These are phyloP conservation scores for Sclerotinia borealis DNA, from an alignment of 2,329 filamentous ascomycete genomes.

Conservation along the genomic window DNA sequence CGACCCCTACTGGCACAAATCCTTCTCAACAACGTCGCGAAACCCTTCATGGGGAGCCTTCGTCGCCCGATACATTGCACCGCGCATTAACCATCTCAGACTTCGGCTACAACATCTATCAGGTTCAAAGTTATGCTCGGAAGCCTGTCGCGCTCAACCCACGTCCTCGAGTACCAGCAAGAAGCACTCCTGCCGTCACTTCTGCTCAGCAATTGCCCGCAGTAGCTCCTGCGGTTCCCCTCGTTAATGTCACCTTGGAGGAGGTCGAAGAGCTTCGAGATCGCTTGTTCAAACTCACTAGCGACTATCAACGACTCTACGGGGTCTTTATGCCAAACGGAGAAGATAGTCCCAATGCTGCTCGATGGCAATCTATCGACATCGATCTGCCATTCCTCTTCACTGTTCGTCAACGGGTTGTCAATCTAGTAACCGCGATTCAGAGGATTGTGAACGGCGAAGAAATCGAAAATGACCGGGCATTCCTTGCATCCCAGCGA, in stretches of 20 bases:
- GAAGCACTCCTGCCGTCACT: fast-evolving
- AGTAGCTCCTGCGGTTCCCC: background rate
- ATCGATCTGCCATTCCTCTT: background rate
- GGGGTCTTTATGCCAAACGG: background rate
- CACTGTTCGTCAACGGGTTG: background rate
- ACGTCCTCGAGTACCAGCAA: too few relatives aligned
- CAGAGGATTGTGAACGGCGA: background rate
- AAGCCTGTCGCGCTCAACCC: background rate
- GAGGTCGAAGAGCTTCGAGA: background rate
- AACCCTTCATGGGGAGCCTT: background rate
- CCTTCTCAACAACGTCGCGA: background rate
- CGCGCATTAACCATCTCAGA: too few relatives aligned
- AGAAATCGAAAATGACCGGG: background rate
- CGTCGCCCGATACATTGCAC: too few relatives aligned
- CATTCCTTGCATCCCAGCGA: background rate
- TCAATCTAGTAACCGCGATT: background rate
- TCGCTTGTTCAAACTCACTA: background rate
- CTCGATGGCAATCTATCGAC: background rate
- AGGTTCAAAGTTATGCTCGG: background rate
- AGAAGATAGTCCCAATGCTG: background rate
- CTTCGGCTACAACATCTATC: background rate
- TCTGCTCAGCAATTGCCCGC: background rate
- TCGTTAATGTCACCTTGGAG: background rate
- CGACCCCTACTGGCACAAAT: background rate
- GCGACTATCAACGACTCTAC: background rate